Evolutionary conservation across 371 early-diverging fungal genomes (phyloP).

Genomic region (Syncephalastrum sp.): DNA sequence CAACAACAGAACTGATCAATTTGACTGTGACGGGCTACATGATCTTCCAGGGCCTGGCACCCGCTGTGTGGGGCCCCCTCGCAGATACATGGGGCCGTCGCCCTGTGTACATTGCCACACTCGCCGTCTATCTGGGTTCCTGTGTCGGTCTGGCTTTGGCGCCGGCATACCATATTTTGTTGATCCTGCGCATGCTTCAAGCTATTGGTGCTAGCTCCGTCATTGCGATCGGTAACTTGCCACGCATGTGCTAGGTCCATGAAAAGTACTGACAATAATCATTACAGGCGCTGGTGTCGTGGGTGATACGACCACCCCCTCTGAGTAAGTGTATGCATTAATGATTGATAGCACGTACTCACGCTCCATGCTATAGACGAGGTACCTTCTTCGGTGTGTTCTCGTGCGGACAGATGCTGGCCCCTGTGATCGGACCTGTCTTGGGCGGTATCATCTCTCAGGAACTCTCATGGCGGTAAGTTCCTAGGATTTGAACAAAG

Average conservation of each 20-base stretch:
- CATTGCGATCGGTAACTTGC: slow-evolving; percentile 44
- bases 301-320: slow-evolving; percentile 49
- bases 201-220: slow-evolving; percentile 57
- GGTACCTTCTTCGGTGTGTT: slow-evolving; percentile 57
- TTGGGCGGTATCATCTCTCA: slow-evolving; percentile 41
- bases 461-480: slow-evolving; percentile 33
- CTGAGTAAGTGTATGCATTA: slow-evolving; percentile 28
- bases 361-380: slow-evolving; percentile 21
- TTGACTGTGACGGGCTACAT: slow-evolving; percentile 18
- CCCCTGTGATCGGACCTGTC: slow-evolving; percentile 48
- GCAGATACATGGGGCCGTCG: slow-evolving; percentile 56
- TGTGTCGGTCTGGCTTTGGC: slow-evolving; percentile 55
- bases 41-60: slow-evolving; percentile 21
- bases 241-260: neutral
- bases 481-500: neutral
- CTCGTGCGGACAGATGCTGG: slow-evolving; percentile 38
- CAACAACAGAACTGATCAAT: slow-evolving; percentile 15
- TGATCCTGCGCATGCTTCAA: slow-evolving; percentile 57
- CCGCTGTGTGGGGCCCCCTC: slow-evolving; percentile 53
- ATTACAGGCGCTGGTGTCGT: slow-evolving; percentile 15
- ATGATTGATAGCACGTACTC: neutral
- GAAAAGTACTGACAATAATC: neutral
- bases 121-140: slow-evolving; percentile 49
- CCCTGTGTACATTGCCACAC: slow-evolving; percentile 51
- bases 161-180: slow-evolving; percentile 38